These are phyloP conservation scores for Leccinum pallidistipes DNA, from an alignment of 1,284 basidiomycete species.

Conservation along the genomic window DNA sequence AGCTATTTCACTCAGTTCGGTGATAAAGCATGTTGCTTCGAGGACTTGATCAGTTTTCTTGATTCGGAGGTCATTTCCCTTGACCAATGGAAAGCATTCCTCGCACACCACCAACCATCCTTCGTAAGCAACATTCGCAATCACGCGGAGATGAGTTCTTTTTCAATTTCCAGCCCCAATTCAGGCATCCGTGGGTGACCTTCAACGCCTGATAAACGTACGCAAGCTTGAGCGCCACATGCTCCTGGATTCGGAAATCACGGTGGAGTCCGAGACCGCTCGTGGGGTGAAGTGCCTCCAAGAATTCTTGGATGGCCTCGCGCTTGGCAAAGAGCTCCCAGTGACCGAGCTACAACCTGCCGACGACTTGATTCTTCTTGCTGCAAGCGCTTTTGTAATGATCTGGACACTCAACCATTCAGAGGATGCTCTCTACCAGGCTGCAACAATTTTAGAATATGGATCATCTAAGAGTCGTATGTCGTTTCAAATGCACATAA, in stretches of 20 bases:
- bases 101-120: slow-evolving; percentile 46
- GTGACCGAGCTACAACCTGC: slow-evolving; percentile 83
- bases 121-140: slow-evolving; percentile 44
- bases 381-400: slow-evolving; percentile 66
- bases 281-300: slow-evolving; percentile 53
- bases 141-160: slow-evolving; percentile 11
- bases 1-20: slow-evolving; percentile 74
- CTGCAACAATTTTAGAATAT: slow-evolving; percentile 68
- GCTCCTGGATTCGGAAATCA: slow-evolving; percentile 48
- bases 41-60: slow-evolving; percentile 75
- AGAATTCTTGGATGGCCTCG: slow-evolving; percentile 65
- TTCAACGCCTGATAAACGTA: slow-evolving; percentile 67
- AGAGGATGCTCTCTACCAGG: slow-evolving; percentile 60
- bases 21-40: slow-evolving; percentile 82
- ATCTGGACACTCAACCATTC: slow-evolving; percentile 59
- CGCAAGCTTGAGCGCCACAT: slow-evolving; percentile 69
- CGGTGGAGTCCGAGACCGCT: slow-evolving; percentile 53
- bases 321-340: slow-evolving; percentile 64
- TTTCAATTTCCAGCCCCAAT: slow-evolving; percentile 14
- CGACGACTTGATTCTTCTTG: slow-evolving; percentile 81
- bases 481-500: slow-evolving; percentile 72
- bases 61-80: slow-evolving; percentile 47
- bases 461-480: slow-evolving; percentile 72
- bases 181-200: slow-evolving; percentile 48
- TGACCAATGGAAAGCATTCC: slow-evolving; percentile 54